These are phyloP conservation scores for Aspergillus eucalypticola DNA, from an alignment of 2,329 filamentous ascomycete genomes.

Conservation along the genomic window DNA sequence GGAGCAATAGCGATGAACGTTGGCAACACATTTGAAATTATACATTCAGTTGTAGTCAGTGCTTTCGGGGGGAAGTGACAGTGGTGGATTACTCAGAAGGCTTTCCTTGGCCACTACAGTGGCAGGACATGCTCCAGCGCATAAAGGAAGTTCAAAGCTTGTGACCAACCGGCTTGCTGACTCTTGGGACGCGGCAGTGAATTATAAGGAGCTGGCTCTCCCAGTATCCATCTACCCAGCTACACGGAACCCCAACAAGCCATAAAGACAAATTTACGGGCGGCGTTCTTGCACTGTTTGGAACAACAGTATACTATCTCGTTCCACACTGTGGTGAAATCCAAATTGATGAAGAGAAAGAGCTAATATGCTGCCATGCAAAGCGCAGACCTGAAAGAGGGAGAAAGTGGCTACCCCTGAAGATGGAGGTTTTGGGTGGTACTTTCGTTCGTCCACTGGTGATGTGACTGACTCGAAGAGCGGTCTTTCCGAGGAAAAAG, in stretches of 20 bases:
- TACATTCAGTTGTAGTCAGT: no score
- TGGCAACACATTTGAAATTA: no score
- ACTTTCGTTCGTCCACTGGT: neutral
- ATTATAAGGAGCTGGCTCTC: neutral
- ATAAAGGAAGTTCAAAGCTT: neutral
- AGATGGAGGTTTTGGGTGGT: neutral
- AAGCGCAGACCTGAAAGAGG: no score
- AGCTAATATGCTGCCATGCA: no score
- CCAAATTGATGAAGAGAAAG: no score
- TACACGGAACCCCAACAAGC: no score
- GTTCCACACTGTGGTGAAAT: no score
- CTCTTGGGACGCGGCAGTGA: neutral
- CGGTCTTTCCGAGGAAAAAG: neutral
- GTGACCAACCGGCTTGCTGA: neutral
- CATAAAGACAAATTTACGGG: no score
- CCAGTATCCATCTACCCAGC: neutral
- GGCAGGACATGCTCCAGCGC: neutral
- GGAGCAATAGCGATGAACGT: neutral
- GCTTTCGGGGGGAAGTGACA: neutral
- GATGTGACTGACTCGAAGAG: neutral
- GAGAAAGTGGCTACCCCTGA: no score
- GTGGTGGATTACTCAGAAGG: neutral
- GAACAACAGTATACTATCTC: no score
- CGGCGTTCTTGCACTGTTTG: no score
- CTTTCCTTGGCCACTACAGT: neutral